Percentiles rank a stretch among this genome's conserved stretches.
Evolutionary conservation across 2,329 filamentous ascomycete genomes (phyloP).

Genomic region (Trichoderma cornu-damae): DNA sequence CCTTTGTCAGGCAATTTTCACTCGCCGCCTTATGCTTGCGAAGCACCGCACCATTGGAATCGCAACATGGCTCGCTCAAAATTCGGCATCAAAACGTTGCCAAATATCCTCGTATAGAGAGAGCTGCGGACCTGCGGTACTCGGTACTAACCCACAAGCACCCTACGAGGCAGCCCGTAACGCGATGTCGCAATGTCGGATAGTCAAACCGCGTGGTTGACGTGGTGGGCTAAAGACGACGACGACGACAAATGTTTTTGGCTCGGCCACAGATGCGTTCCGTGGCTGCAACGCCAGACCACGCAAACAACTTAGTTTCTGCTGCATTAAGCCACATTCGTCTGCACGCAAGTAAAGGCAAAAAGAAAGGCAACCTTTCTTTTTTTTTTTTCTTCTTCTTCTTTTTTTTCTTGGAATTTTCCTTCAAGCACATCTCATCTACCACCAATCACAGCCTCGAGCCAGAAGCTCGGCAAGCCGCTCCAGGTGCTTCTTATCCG

Average conservation of each 20-base stretch:
- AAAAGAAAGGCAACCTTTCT: too few relatives aligned
- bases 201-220: background rate
- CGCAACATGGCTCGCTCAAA: too few relatives aligned
- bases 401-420: background rate
- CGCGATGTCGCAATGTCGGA: too few relatives aligned
- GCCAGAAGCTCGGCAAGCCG: slow-evolving; percentile 57
- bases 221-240: background rate
- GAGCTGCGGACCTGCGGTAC: too few relatives aligned
- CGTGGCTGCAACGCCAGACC: background rate
- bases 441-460: slow-evolving; percentile 60
- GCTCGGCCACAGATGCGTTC: background rate
- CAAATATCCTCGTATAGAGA: too few relatives aligned
- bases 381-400: too few relatives aligned
- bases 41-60: too few relatives aligned
- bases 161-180: too few relatives aligned
- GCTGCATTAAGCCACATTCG: background rate
- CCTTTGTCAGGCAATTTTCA: too few relatives aligned
- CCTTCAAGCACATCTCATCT: background rate
- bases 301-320: background rate
- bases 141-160: too few relatives aligned
- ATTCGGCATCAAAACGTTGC: too few relatives aligned
- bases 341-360: background rate
- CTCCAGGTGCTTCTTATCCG: slow-evolving; percentile 63
- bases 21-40: too few relatives aligned
- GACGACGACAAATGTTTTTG: background rate